Evolutionary conservation across 176 grass and related monocot species (phyloP).

Genomic region (Eleusine indica): DNA sequence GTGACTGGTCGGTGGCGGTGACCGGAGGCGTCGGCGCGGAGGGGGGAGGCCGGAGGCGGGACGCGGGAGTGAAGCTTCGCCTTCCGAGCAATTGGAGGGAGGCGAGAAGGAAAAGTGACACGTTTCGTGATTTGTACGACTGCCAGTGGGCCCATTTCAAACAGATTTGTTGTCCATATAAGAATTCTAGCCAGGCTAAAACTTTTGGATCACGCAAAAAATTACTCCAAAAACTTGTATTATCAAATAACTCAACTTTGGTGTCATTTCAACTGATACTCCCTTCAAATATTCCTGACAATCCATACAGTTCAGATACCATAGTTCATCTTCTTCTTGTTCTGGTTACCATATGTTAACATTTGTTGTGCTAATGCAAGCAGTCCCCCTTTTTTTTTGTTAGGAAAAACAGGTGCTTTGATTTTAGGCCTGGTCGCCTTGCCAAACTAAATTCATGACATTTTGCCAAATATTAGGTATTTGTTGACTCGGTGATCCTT

Average conservation of each 20-base stretch:
- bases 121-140: constrained; percentile 15
- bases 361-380: background rate
- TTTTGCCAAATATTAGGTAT: constrained; percentile 6
- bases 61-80: background rate
- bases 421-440: background rate
- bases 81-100: background rate
- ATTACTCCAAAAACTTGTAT: background rate
- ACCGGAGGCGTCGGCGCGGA: constrained; percentile 38
- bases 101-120: constrained; percentile 21
- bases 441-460: background rate
- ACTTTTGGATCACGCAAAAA: background rate
- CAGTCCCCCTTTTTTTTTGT: background rate
- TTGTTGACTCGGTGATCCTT: background rate
- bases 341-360: background rate
- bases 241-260: background rate
- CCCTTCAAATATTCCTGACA: background rate
- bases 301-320: background rate
- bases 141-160: background rate
- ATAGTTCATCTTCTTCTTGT: too few relatives aligned
- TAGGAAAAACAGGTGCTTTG: background rate
- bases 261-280: background rate
- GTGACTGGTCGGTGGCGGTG: constrained; percentile 39
- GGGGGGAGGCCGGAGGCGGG: background rate
- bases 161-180: background rate
- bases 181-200: background rate